Evolutionary conservation across 352 stramenopile genomes (phyloP), one percentile per base, ranked within the genome.

Genomic region (Phytophthora idaei): DNA sequence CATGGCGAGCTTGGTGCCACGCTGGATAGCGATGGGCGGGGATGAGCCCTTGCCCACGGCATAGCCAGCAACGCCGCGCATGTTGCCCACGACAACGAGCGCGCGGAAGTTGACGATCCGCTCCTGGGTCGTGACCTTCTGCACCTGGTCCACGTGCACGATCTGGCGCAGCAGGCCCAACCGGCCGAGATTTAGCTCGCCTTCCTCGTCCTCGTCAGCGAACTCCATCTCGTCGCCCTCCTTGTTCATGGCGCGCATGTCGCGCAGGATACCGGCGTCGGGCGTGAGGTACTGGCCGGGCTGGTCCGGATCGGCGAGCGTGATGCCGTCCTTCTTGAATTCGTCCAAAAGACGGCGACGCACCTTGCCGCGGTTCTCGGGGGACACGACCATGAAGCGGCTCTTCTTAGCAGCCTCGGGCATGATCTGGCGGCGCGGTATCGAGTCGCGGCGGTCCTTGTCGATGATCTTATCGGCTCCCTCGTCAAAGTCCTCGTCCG

Each of bases 51-150:
- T 98, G 42, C 93, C 95, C 29, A 98, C 84, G 10, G 94, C 95
- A 80, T 98, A 98, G 10, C 95, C 96, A 9, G 86, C 94, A 69
- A 87, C 93, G 34, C 96, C 96, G 56, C 94, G 92, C 39, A 90
- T 80, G 77, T 99, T 99, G 47, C 95, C 95, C 29, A 98, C 93
- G 44, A 98, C 83, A 12, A 98, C 81, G 31, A 99, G 84, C 21
- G 92, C 90, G 41, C 96, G 92, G 78, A 97, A 98, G 49, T 90
- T 90, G 42, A 97, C 77, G 51, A 98, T 98, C 61, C 90, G 93
- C 58, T 95, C 94, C 72, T 97, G 91, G 42, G 91, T 89, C 67
- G 94, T 97, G 17, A 97, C 81, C 72, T 94, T 94, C 71, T 94
- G 86, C 52, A 94, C 86, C 60, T 90, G 87, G 66, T 94, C 84